These are phyloP conservation scores for Cylindrotheca fusiformis DNA, from an alignment of 108 stramenopile species.

Conservation along the genomic window DNA sequence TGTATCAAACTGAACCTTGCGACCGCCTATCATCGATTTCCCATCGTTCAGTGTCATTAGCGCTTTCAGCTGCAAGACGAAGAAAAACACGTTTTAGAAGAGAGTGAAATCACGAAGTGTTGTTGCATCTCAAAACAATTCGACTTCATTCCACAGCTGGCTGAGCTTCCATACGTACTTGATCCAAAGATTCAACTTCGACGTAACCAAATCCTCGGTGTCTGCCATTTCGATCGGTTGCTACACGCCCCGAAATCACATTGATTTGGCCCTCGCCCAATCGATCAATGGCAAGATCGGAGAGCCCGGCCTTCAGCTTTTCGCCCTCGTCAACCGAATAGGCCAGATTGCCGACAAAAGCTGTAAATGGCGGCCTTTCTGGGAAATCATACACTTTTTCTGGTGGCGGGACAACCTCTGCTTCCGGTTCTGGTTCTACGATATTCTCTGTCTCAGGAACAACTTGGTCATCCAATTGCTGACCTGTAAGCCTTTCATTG, in stretches of 20 bases:
- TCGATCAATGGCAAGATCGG: slow-evolving; percentile 17
- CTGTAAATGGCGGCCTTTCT: slow-evolving; percentile 41
- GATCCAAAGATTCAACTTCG: slow-evolving; percentile 47
- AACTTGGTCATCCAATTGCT: background rate
- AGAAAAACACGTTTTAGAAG: background rate
- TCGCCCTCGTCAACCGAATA: slow-evolving; percentile 26
- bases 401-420: background rate
- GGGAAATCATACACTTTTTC: slow-evolving; percentile 32
- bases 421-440: background rate
- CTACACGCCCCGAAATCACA: slow-evolving; percentile 19
- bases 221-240: slow-evolving; percentile 16
- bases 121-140: background rate
- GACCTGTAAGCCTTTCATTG: background rate
- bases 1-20: slow-evolving; percentile 67
- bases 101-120: background rate
- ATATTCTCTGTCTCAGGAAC: background rate
- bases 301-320: slow-evolving; percentile 29
- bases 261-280: slow-evolving; percentile 19
- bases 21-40: slow-evolving; percentile 37
- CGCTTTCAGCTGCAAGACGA: slow-evolving; percentile 29
- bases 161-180: slow-evolving; percentile 25
- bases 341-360: slow-evolving; percentile 55
- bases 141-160: background rate
- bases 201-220: slow-evolving; percentile 58
- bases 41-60: slow-evolving; percentile 39